Evolutionary conservation across 1,139 yeast species (phyloP), one percentile per base, ranked within the genome.

Genomic region (Taphrina flavorubra): DNA sequence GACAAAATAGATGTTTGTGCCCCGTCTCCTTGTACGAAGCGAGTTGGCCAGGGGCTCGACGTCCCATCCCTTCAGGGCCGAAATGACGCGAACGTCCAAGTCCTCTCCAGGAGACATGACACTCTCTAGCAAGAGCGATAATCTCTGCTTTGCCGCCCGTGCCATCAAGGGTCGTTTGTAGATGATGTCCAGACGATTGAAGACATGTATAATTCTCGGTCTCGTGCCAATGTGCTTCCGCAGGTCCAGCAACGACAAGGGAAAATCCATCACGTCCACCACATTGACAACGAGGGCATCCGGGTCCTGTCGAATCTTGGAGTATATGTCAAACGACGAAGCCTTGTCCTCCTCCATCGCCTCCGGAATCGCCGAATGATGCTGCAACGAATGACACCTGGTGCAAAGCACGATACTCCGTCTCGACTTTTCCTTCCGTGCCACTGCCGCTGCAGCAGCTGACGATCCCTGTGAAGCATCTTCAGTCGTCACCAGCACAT

Each of bases 1-100:
- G 16, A 44, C 51, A 31, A 63, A 55, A 37, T 63, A 63, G 14
- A 63, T 57, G 34, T 63, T 63, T 34, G 55, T 55, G n/a, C 67
- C 67, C 5, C 46, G 44, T 8, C 67, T 34, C n/a, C 67, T 37
- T 25, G 51, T 53, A 34, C 67, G 53, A 6, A 63, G 51, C 10
- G 67, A 34, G 13, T 63, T 57, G 34, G 55, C 51, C 25, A 63
- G 18, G 10, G 16, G 13, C n/a, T 63, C 61, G 20, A 63, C 44
- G 13, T 63, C 46, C 67, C 67, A 63, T 13, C 67, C 67, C 31
- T 63, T 63, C 16, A 53, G 31, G 6, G 67, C 67, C 14, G 61
- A 55, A 13, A 63, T 25, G 14, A 63, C 60, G 6, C 59, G 42
- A n/a, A 63, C 34, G 37, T 56, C 59, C 10, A 47, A 13, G 7